Evolutionary conservation across 2,329 filamentous ascomycete species (phyloP), one percentile per base, ranked within the genome.

Genomic region (Sclerotinia minor): DNA sequence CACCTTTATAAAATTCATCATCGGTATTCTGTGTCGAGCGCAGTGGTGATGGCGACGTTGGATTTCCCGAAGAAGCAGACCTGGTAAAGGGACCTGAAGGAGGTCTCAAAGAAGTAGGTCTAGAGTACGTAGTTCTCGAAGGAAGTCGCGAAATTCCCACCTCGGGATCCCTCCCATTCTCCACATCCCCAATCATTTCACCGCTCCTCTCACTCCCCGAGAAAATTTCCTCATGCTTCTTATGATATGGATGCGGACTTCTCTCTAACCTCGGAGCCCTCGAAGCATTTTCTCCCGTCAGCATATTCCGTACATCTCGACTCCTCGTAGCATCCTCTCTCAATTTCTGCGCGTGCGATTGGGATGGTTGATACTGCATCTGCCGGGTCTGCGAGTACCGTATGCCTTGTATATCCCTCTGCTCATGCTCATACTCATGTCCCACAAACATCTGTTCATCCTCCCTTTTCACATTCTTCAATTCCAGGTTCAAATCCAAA

Each of bases 201-300:
- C 21, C 13, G 17, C 35, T 50, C 58, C 44, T 61, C 58, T 61
- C 58, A 50, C 58, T 38, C 29, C 72, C 78, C 68, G 87, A 81
- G 29, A 83, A 82, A 17, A 87, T 80, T 73, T 88, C 85, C 71
- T 79, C 81, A 69, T 80, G 83, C 68, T 84, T 85, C 73, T 83
- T 86, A 74, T 87, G 85, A 73, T 91, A 91, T 1, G 89, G 89
- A 76, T 91, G 87, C 58, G 89, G 88, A 54, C 88, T 88, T 73
- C 89, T 85, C 21, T 76, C 75, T 9, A 77, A 60, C 41, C 55
- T 49, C 24, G 45, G 45, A 3, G 44, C 29, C 7, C 13, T 38
- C 21, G 9, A 5, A 55, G 5, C 68, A 61, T 65, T 61, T 26
- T 61, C 58, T 7, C 21, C 53, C 3, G 6, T 24, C 6, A 38